Percentiles rank a stretch among this genome's conserved stretches.
These are phyloP conservation scores for Pichia sp. DNA, from an alignment of 1,139 yeast genomes.

Conservation along the genomic window DNA sequence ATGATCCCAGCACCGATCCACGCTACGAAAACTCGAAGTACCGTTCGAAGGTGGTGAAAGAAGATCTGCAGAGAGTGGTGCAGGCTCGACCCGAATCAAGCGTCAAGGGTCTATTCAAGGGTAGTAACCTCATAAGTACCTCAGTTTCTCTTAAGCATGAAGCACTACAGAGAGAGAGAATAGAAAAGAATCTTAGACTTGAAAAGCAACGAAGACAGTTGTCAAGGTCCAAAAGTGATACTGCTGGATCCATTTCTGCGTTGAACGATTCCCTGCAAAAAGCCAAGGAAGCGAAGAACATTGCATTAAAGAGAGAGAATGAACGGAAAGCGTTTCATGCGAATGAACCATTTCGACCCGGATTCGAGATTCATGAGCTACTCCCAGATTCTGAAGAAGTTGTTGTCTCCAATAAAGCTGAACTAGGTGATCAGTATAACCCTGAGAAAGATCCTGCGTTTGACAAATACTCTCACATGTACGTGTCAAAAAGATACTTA, in stretches of 20 bases:
- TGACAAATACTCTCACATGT: constrained; percentile 31
- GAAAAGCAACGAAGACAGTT: constrained; percentile 2
- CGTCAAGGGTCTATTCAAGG: constrained; percentile 12
- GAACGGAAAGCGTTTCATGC: not conserved
- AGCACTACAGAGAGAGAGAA: constrained; percentile 2
- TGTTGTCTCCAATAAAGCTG: constrained; percentile 8
- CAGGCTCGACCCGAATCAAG: constrained; percentile 1
- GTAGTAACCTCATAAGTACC: not conserved
- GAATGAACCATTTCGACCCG: constrained; percentile 4
- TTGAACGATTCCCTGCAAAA: constrained; percentile 4
- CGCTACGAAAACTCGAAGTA: constrained; percentile 9
- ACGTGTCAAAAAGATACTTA: constrained; percentile 45
- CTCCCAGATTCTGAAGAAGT: constrained; percentile 7
- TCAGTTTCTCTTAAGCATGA: constrained; percentile 1
- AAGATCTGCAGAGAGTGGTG: not conserved
- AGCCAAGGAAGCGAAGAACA: not conserved
- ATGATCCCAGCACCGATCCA: constrained; percentile 73
- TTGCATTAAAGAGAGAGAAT: not conserved
- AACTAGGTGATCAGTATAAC: constrained; percentile 4
- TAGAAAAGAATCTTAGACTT: constrained; percentile 1
- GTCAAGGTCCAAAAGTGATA: constrained; percentile 7
- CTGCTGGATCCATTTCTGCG: constrained; percentile 2
- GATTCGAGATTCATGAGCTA: constrained; percentile 5
- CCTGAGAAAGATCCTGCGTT: constrained; percentile 16
- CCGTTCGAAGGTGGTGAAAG: not conserved